A percentile compares a stretch with the other conserved stretches of the same genome.
These are phyloP conservation scores for Botrytis porri DNA, from an alignment of 2,329 filamentous ascomycete species.

Conservation along the genomic window DNA sequence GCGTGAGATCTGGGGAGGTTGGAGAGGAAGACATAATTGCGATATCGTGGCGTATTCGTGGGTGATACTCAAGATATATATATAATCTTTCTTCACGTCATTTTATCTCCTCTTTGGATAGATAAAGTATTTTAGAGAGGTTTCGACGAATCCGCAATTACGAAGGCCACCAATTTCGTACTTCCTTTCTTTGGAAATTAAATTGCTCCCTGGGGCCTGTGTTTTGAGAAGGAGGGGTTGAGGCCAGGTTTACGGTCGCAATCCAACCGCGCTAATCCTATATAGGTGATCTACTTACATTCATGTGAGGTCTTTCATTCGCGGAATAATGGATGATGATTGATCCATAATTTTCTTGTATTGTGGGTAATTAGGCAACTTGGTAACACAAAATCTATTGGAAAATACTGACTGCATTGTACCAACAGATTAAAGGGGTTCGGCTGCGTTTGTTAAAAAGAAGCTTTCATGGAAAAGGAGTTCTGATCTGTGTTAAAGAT, in stretches of 20 bases:
- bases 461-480: neutral
- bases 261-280: neutral
- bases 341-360: neutral
- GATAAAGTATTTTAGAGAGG: neutral
- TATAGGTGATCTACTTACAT: neutral
- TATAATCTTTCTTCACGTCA: neutral
- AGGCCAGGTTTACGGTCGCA: neutral
- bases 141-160: neutral
- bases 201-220: neutral
- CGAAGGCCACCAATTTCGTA: neutral
- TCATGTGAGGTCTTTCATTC: neutral
- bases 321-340: neutral
- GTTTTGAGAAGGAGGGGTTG: neutral
- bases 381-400: neutral
- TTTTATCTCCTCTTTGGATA: neutral
- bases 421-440: neutral
- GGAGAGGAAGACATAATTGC: slow-evolving; percentile 2
- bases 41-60: neutral
- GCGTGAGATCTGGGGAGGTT: neutral
- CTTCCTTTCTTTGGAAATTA: neutral
- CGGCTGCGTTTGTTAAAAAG: neutral
- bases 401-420: neutral
- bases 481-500: neutral
- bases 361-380: too few species aligned
- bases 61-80: neutral